Percentiles rank a stretch among this genome's conserved stretches.
Evolutionary conservation across 73 alveolate genomes (phyloP).

Genomic region (Stentor roeselii): DNA sequence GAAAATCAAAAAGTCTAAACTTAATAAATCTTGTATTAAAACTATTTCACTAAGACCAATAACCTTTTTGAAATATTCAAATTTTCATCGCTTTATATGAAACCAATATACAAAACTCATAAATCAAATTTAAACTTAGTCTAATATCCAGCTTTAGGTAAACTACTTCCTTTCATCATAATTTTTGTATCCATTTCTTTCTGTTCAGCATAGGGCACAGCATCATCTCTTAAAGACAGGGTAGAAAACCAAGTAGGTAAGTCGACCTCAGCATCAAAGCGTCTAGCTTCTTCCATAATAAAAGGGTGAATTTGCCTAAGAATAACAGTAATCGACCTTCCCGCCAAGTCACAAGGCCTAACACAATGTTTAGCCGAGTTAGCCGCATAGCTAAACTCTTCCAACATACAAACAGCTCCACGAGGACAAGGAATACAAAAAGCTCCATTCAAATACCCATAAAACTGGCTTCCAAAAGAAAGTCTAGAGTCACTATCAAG

Average conservation of each 20-base stretch:
- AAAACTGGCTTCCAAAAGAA: slow-evolving; percentile 73
- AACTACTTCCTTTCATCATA: slow-evolving; percentile 35
- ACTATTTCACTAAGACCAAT: no score
- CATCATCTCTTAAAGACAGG: slow-evolving; percentile 49
- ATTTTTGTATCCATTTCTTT: slow-evolving; percentile 65
- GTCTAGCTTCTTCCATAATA: slow-evolving; percentile 42
- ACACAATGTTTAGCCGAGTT: slow-evolving; percentile 88
- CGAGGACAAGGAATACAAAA: slow-evolving; percentile 78
- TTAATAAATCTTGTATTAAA: no score
- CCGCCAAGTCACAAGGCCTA: slow-evolving; percentile 88
- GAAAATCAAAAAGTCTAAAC: no score
- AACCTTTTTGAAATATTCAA: no score
- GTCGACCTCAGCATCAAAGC: slow-evolving; percentile 64
- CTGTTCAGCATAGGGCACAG: slow-evolving; percentile 60
- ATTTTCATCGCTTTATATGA: neutral
- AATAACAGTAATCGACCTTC: slow-evolving; percentile 78
- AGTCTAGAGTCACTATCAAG: slow-evolving; percentile 74
- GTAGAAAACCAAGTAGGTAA: slow-evolving; percentile 77
- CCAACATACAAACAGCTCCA: slow-evolving; percentile 74
- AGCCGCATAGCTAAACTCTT: slow-evolving; percentile 82
- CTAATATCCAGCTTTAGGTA: slow-evolving; percentile 21
- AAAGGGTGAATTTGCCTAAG: slow-evolving; percentile 73
- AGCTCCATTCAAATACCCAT: slow-evolving; percentile 76
- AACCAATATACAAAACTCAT: no score
- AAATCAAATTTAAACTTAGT: neutral